phyloP scores from a whole-genome alignment of 1,139 yeast genomes.

The Torulaspora globosa region DNA sequence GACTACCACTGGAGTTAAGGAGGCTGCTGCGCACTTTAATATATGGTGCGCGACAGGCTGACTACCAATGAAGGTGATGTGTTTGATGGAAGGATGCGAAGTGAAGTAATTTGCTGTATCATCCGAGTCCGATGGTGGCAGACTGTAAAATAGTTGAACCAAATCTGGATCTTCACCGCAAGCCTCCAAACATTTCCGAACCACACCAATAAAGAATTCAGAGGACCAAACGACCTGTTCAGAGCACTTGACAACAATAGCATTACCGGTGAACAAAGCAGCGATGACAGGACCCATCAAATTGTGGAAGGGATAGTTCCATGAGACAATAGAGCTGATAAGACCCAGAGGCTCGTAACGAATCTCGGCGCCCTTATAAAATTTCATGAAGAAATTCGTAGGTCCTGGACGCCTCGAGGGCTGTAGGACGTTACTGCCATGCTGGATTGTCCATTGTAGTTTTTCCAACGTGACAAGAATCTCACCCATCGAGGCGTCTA shows the following conservation, averaged over 20 bases:
- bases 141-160: constrained; percentile 68
- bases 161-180: constrained; percentile 75
- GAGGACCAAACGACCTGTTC: constrained; percentile 97
- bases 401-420: constrained; percentile 86
- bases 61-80: constrained; percentile 94
- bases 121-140: constrained; percentile 61
- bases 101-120: constrained; percentile 77
- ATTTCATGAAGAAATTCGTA: constrained; percentile 68
- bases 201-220: constrained; percentile 64
- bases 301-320: constrained; percentile 97
- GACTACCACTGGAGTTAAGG: constrained; percentile 86
- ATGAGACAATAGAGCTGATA: constrained; percentile 84
- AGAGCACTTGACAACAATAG: constrained; percentile 85
- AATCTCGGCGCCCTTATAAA: constrained; percentile 82
- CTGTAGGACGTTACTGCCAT: constrained; percentile 69
- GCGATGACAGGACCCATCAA: constrained; percentile 89
- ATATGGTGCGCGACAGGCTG: constrained; percentile 89
- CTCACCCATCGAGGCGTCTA: constrained; percentile 96
- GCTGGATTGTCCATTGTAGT: constrained; percentile 77
- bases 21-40: constrained; percentile 71
- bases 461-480: constrained; percentile 90
- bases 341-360: constrained; percentile 90
- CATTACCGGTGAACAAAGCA: constrained; percentile 83
- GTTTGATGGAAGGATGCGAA: constrained; percentile 74
- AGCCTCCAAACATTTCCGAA: constrained; percentile 63